phyloP scores from a whole-genome alignment of 2,329 filamentous ascomycete species.

The Penicillium sp. region DNA sequence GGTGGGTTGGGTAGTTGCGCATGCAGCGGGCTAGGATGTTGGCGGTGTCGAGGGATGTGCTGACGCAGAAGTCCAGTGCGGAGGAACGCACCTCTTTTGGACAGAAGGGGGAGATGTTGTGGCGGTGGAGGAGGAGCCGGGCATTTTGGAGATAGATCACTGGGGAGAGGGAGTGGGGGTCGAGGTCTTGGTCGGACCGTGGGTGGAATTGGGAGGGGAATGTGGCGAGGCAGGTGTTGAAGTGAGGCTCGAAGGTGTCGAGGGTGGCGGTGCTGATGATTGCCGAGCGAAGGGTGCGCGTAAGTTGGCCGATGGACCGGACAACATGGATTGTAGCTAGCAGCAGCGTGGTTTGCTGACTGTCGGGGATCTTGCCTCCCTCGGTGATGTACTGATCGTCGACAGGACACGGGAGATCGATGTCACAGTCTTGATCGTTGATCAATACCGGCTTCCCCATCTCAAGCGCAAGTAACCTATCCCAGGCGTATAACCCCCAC shows the following conservation, averaged over 20 bases:
- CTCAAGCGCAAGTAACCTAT: slow-evolving; percentile 74
- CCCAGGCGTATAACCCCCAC: slow-evolving; percentile 91
- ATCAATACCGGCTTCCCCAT: slow-evolving; percentile 77
- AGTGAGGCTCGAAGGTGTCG: slow-evolving; percentile 75
- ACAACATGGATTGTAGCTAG: slow-evolving; percentile 78
- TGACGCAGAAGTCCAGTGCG: slow-evolving; percentile 73
- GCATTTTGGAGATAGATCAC: slow-evolving; percentile 76
- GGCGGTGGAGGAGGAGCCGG: slow-evolving; percentile 79
- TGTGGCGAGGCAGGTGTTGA: slow-evolving; percentile 66
- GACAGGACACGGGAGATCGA: slow-evolving; percentile 70
- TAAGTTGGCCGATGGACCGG: slow-evolving; percentile 69
- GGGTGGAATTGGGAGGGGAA: slow-evolving; percentile 74
- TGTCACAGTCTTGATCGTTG: slow-evolving; percentile 83
- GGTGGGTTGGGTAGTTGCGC: slow-evolving; percentile 31
- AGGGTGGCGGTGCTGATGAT: slow-evolving; percentile 65
- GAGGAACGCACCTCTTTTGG: slow-evolving; percentile 61
- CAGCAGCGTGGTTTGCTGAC: slow-evolving; percentile 64
- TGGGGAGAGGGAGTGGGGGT: slow-evolving; percentile 70
- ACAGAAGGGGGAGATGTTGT: slow-evolving; percentile 75
- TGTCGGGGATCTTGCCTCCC: slow-evolving; percentile 43
- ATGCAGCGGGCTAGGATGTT: slow-evolving; percentile 67
- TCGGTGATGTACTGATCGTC: slow-evolving; percentile 66
- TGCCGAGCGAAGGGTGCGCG: slow-evolving; percentile 65
- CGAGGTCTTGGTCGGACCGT: slow-evolving; percentile 62
- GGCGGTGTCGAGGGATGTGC: slow-evolving; percentile 73